Conservation (phyloP, 2,329 filamentous ascomycete genomes). For the Aspergillus costaricaensis region DNA sequence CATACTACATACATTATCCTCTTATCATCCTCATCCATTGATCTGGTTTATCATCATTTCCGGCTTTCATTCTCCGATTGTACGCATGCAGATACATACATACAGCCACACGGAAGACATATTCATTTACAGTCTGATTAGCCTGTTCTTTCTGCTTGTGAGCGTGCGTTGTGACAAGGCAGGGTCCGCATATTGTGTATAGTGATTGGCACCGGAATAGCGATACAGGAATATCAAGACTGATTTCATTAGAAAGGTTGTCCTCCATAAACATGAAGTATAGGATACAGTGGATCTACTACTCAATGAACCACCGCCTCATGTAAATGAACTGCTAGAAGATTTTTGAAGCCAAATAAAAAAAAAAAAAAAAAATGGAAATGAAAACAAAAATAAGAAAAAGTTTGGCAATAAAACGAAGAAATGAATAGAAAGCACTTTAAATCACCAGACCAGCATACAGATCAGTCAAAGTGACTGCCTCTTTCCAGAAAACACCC, state of each 20-base stretch:
- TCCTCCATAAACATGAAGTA: background rate
- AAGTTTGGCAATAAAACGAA: no score
- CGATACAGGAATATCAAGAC: background rate
- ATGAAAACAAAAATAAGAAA: no score
- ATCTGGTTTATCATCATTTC: background rate
- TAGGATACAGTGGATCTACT: no score
- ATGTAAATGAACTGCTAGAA: no score
- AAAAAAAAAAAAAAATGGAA: no score
- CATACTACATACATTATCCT: background rate
- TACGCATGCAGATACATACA: slow-evolving; percentile 7
- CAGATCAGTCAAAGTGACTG: no score
- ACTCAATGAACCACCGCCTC: background rate
- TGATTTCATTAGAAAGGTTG: background rate
- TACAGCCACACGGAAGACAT: background rate
- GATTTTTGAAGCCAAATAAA: no score
- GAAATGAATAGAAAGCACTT: no score
- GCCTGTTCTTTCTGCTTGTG: background rate
- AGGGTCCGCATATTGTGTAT: slow-evolving; percentile 3
- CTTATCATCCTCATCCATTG: background rate
- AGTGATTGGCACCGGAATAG: slow-evolving; percentile 5
- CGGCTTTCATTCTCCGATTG: background rate
- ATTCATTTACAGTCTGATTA: background rate
- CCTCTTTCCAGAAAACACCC: no score
- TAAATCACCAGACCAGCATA: no score
- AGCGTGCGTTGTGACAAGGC: background rate